Evolutionary conservation across 805 yeast genomes (phyloP), one percentile per base, ranked within the genome.

Genomic region (Pichia thaimueangensis): DNA sequence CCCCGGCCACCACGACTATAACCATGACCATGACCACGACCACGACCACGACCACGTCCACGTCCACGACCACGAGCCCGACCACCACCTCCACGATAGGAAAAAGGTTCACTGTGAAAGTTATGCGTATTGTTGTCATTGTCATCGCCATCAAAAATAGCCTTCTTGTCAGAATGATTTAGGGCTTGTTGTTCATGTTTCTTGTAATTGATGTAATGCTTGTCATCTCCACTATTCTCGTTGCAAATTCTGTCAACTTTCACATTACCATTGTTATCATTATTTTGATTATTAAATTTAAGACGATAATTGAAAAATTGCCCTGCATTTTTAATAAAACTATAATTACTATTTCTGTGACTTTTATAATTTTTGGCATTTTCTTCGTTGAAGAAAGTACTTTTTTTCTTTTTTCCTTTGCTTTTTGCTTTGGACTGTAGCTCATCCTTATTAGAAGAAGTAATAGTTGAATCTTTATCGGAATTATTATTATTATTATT

Each of bases 331-430:
- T 36, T 27, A 21, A 36, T 36, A 16, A 36, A 36, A 27, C 25
- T 36, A 21, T 36, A 28, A 16, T 36, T 36, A 31, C 39, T 36
- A 27, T 36, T 36, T 10, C 32, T 36, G 11, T 36, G 39, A 21
- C 25, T 36, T 9, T 27, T 27, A 21, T 17, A 15, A n/a, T 27
- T 19, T 13, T 36, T 27, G 9, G 13, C 21, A 36, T 12, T 27
- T 2, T 27, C 21, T 7, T 20, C 15, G 19, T 25, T 28, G 13
- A 25, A 32, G 22, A 32, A 32, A 13, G 21, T 7, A 21, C 20
- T 17, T n/a, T 35, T 21, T 11, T 31, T 17, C 23, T 19, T 19
- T 19, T 31, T 11, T 9, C 2, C 11, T 23, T 23, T 23, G 25
- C 2, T 23, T 23, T n/a, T n/a, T n/a, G 16, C 32, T 30, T 13